These are phyloP conservation scores for Erysiphe neolycopersici DNA, from an alignment of 2,329 filamentous ascomycete species.

Conservation along the genomic window DNA sequence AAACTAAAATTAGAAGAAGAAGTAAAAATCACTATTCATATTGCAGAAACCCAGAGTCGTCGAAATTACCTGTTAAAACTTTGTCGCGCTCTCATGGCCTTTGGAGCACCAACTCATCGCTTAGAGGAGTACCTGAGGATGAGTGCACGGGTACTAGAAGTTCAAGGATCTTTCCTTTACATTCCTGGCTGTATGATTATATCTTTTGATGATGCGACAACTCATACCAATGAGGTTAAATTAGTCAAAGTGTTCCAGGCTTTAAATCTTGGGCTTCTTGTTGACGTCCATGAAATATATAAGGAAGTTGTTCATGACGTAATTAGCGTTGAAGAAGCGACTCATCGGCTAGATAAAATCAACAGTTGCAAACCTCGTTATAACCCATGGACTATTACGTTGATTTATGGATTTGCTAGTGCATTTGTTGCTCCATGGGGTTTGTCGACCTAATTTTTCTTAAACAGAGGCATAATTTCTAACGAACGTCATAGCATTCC, in stretches of 20 bases:
- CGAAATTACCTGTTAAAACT: conserved; percentile 67
- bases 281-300: conserved; percentile 52
- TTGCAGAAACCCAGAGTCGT: conserved; percentile 43
- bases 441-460: conserved; percentile 2
- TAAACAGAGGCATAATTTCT: not conserved
- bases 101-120: conserved; percentile 72
- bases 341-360: conserved; percentile 28
- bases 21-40: conserved; percentile 26
- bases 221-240: conserved; percentile 59
- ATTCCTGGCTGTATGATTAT: conserved; percentile 86
- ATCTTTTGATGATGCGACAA: conserved; percentile 52
- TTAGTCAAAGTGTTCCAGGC: conserved; percentile 42
- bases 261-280: conserved; percentile 45
- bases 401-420: conserved; percentile 46
- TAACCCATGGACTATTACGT: conserved; percentile 24
- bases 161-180: conserved; percentile 74
- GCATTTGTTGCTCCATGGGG: conserved; percentile 42
- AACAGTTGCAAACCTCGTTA: conserved; percentile 21
- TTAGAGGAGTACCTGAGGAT: conserved; percentile 80
- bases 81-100: conserved; percentile 68
- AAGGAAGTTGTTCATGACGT: conserved; percentile 59
- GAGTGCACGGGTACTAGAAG: conserved; percentile 68
- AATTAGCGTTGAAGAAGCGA: conserved; percentile 46
- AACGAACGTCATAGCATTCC: conserved; percentile 24
- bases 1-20: conserved; percentile 13